These are phyloP conservation scores for Flaveria linearis DNA, from an alignment of 129 eudicot species.

Conservation along the genomic window DNA sequence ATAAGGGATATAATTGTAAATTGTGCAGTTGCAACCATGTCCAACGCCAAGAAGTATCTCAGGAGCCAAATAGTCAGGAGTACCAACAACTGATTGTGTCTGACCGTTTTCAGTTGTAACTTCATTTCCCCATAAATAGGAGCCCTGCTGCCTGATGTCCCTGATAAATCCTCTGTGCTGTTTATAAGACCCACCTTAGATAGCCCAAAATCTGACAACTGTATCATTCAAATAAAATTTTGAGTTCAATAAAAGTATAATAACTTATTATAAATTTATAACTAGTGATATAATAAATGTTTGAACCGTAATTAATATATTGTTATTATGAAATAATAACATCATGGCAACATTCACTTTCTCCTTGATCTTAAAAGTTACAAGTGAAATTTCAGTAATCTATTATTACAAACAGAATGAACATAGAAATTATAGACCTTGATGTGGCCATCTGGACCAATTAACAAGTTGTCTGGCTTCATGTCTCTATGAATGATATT, in stretches of 20 bases:
- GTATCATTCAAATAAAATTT: constrained; percentile 42
- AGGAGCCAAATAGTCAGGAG: constrained; percentile 99
- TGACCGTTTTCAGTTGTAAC: constrained; percentile 58
- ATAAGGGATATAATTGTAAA: constrained; percentile 7
- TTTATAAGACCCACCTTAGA: constrained; percentile 95
- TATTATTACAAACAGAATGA: background rate
- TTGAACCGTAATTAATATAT: background rate
- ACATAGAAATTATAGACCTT: constrained; percentile 55
- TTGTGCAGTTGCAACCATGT: constrained; percentile 62
- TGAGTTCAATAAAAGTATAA: constrained; percentile 21
- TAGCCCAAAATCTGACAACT: constrained; percentile 99
- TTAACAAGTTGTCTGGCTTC: constrained; percentile 95
- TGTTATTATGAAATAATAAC: background rate
- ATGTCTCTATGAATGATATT: constrained; percentile 92
- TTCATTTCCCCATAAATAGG: constrained; percentile 55
- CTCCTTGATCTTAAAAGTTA: no score
- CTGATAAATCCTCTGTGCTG: constrained; percentile 97
- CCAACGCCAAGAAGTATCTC: constrained; percentile 99
- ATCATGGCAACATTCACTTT: background rate
- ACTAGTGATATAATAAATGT: background rate
- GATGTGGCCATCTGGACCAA: constrained; percentile 99
- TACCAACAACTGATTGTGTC: constrained; percentile 93
- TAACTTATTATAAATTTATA: background rate
- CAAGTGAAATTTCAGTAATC: no score
- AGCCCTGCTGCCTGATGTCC: constrained; percentile 50